A percentile compares a stretch with the other conserved stretches of the same genome.
phyloP scores from a whole-genome alignment of 129 eudicot species.

The Saussurea involucrata region DNA sequence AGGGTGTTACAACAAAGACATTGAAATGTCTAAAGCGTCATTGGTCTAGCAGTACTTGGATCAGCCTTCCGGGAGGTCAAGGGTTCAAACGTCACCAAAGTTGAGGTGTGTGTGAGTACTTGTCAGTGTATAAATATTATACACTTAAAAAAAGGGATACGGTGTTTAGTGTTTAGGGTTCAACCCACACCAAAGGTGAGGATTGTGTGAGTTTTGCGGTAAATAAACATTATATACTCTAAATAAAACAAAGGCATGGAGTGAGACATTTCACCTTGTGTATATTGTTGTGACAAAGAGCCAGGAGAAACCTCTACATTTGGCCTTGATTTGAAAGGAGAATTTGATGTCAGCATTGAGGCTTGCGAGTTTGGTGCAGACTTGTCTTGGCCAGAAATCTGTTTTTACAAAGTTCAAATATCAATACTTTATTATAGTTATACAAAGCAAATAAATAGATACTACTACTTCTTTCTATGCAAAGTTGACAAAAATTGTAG shows the following conservation, averaged over 20 bases:
- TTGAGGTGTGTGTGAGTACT: background rate
- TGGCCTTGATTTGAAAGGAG: slow-evolving; percentile 49
- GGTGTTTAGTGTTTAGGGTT: no score
- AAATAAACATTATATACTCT: background rate
- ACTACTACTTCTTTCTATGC: background rate
- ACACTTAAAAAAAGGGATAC: no score
- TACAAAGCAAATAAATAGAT: background rate
- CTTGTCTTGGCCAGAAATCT: slow-evolving; percentile 96
- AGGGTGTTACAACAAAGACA: no score
- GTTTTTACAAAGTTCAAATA: slow-evolving; percentile 24
- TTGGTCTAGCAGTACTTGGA: background rate
- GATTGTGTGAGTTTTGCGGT: background rate
- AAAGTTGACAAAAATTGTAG: background rate
- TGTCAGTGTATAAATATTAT: background rate
- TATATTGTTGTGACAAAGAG: slow-evolving; percentile 30
- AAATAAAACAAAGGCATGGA: background rate
- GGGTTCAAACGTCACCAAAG: background rate
- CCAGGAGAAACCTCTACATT: slow-evolving; percentile 43
- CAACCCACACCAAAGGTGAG: background rate
- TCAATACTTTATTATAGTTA: background rate
- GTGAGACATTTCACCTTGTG: slow-evolving; percentile 46
- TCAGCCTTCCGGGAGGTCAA: background rate
- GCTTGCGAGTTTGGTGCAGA: slow-evolving; percentile 40
- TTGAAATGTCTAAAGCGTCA: background rate
- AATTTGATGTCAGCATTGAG: slow-evolving; percentile 25